Evolutionary conservation across 164 flowering plant species (phyloP).

Genomic region (Buxus sempervirens): DNA sequence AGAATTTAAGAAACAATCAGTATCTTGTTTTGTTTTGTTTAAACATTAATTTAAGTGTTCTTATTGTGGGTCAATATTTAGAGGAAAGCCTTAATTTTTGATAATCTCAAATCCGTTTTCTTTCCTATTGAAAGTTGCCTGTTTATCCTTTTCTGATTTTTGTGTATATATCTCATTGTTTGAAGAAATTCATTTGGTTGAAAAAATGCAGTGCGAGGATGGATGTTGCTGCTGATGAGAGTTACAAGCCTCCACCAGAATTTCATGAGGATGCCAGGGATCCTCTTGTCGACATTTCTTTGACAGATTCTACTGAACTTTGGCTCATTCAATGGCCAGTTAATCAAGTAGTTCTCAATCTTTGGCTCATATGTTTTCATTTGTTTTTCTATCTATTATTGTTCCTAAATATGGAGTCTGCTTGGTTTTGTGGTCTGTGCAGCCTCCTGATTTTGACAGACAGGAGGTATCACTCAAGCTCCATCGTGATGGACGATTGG

Average conservation of each 20-base stretch:
- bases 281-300: slow-evolving; percentile 31
- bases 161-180: no score
- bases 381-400: background rate
- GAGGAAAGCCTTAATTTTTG: no score
- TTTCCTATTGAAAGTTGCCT: no score
- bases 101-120: no score
- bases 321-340: slow-evolving; percentile 50
- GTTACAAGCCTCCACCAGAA: slow-evolving; percentile 30
- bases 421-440: slow-evolving; percentile 16
- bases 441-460: slow-evolving; percentile 60
- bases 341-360: slow-evolving; percentile 27
- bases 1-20: no score
- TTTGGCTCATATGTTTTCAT: background rate
- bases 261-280: slow-evolving; percentile 32
- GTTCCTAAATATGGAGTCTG: background rate
- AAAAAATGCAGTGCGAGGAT: background rate
- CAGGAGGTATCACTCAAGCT: slow-evolving; percentile 53
- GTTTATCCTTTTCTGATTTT: background rate
- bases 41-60: no score
- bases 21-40: no score
- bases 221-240: slow-evolving; percentile 5
- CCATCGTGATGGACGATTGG: slow-evolving; percentile 45
- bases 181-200: background rate
- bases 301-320: slow-evolving; percentile 42
- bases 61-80: no score